A percentile compares a stretch with the other conserved stretches of the same genome.
Evolutionary conservation across 2,329 filamentous ascomycete genomes (phyloP).

Genomic region (Fusarium sp.): DNA sequence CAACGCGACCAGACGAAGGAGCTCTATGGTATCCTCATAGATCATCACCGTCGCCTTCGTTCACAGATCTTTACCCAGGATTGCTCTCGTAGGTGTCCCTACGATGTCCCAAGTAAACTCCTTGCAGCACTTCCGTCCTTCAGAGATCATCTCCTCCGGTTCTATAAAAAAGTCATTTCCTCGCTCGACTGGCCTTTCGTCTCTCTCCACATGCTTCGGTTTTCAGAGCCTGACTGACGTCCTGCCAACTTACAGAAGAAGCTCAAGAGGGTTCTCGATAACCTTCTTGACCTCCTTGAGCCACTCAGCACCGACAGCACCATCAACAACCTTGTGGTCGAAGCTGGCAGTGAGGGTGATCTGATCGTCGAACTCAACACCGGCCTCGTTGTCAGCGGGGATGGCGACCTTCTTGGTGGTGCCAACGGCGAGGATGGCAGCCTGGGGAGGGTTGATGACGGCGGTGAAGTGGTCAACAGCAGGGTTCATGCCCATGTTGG

Average conservation of each 20-base stretch:
- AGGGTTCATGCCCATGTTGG: constrained; percentile 99
- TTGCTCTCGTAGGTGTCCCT: constrained; percentile 17
- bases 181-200: constrained; percentile 26
- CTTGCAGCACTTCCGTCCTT: constrained; percentile 25
- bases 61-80: constrained; percentile 21
- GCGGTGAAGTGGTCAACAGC: constrained; percentile 97
- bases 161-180: constrained; percentile 46
- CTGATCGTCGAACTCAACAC: constrained; percentile 94
- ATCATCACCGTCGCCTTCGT: constrained; percentile 16
- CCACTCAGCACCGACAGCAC: constrained; percentile 96
- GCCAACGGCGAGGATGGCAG: constrained; percentile 93
- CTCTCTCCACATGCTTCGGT: constrained; percentile 2
- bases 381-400: constrained; percentile 82
- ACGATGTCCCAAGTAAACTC: constrained; percentile 31
- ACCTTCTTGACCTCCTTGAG: constrained; percentile 97
- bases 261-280: constrained; percentile 95
- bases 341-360: constrained; percentile 96
- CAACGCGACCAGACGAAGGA: constrained; percentile 22
- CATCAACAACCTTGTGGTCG: constrained; percentile 99
- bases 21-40: constrained; percentile 32
- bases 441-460: constrained; percentile 98
- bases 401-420: constrained; percentile 96
- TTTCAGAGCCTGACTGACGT: constrained; percentile 5
- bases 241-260: constrained; percentile 77
- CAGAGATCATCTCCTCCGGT: constrained; percentile 31